Evolutionary conservation across 2,329 filamentous ascomycete genomes (phyloP).

Genomic region (Aspergillus neoniger): DNA sequence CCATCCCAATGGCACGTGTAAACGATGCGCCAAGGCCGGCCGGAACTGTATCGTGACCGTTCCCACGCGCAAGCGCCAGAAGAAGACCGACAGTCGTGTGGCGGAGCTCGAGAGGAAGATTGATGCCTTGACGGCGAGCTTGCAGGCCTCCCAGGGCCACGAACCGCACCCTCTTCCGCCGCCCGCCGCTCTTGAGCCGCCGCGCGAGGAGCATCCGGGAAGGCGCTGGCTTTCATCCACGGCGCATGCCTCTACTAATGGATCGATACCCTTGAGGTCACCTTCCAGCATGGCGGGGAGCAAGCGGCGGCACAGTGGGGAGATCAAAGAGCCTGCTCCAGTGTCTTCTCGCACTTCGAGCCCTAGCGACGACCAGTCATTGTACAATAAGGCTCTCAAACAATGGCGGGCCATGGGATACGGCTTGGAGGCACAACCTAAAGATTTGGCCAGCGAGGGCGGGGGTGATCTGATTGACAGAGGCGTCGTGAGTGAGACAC

Average conservation of each 20-base stretch:
- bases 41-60: constrained; percentile 75
- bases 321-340: constrained; percentile 25
- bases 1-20: constrained; percentile 66
- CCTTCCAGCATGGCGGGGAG: constrained; percentile 22
- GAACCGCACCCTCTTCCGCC: constrained; percentile 21
- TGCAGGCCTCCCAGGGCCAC: constrained; percentile 59
- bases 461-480: constrained; percentile 51
- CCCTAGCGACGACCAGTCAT: constrained; percentile 24
- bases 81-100: constrained; percentile 87
- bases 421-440: constrained; percentile 17
- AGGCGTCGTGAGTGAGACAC: constrained; percentile 53
- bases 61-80: constrained; percentile 76
- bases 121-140: constrained; percentile 77
- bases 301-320: constrained; percentile 36
- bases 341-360: constrained; percentile 15
- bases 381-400: constrained; percentile 17
- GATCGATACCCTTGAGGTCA: constrained; percentile 4
- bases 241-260: constrained; percentile 10
- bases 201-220: constrained; percentile 45
- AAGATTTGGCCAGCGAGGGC: constrained; percentile 31
- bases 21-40: constrained; percentile 78
- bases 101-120: constrained; percentile 92
- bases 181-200: constrained; percentile 21
- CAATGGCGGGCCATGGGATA: constrained; percentile 27
- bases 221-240: constrained; percentile 31